Evolutionary conservation across 2,329 filamentous ascomycete species (phyloP).

Genomic region (Zarea fungicola): DNA sequence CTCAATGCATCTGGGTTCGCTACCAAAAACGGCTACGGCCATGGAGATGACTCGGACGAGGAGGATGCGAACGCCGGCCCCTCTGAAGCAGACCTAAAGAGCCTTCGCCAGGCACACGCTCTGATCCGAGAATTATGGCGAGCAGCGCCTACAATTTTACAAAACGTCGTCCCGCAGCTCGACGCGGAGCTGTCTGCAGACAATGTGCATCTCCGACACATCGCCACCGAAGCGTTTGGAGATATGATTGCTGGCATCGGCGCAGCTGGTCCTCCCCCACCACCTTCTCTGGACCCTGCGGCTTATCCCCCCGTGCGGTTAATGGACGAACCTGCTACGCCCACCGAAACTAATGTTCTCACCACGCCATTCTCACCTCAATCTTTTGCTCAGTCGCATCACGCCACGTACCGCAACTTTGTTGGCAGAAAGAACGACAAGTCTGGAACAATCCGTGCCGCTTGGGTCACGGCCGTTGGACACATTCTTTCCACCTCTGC

Average conservation of each 20-base stretch:
- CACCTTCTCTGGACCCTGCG: constrained; percentile 68
- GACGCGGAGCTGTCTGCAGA: constrained; percentile 90
- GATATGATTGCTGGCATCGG: constrained; percentile 94
- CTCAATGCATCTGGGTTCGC: constrained; percentile 70
- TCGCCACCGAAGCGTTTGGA: constrained; percentile 90
- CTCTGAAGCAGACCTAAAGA: constrained; percentile 78
- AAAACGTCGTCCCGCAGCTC: constrained; percentile 89
- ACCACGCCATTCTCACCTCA: constrained; percentile 81
- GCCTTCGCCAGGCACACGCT: constrained; percentile 82
- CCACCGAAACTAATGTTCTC: constrained; percentile 56
- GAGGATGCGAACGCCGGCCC: constrained; percentile 57
- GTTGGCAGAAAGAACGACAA: constrained; percentile 84
- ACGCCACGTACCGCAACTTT: constrained; percentile 75
- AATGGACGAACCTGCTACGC: constrained; percentile 45
- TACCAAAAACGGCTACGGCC: constrained; percentile 53
- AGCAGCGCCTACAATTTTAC: constrained; percentile 78
- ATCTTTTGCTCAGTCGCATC: constrained; percentile 81
- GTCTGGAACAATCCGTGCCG: constrained; percentile 71
- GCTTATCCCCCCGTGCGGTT: constrained; percentile 76
- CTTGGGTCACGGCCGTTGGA: constrained; percentile 80
- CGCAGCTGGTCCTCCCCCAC: constrained; percentile 75
- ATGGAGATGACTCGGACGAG: constrained; percentile 59
- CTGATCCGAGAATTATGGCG: constrained; percentile 91
- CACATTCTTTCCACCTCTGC: constrained; percentile 88
- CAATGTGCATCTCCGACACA: constrained; percentile 75